Evolutionary conservation across 2,329 filamentous ascomycete genomes (phyloP).

Genomic region (Pseudocercospora crystallina): DNA sequence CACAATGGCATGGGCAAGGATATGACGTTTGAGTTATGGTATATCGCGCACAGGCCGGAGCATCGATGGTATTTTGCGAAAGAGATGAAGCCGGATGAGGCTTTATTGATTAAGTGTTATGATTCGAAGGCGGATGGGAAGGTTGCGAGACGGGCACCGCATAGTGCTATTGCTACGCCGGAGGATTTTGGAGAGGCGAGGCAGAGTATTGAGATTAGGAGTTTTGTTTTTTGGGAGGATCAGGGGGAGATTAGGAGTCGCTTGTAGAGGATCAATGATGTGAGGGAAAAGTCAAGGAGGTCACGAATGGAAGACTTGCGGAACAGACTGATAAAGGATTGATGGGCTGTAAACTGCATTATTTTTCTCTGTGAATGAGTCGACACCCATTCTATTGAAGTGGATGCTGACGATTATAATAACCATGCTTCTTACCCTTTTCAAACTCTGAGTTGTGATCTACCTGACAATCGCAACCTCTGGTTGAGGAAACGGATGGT

Average conservation of each 20-base stretch:
- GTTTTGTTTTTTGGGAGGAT: constrained; percentile 19
- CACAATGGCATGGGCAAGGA: background rate
- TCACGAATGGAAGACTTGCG: no score
- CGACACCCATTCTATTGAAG: no score
- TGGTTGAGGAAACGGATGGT: no score
- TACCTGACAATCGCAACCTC: no score
- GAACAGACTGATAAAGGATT: no score
- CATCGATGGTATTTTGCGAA: constrained; percentile 20
- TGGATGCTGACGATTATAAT: no score
- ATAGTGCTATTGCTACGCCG: constrained; percentile 11
- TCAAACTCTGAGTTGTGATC: no score
- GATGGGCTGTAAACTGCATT: no score
- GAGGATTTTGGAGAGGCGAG: constrained; percentile 14
- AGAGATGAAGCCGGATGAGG: constrained; percentile 18
- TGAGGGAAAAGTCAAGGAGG: no score
- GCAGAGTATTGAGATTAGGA: constrained; percentile 22
- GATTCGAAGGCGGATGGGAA: constrained; percentile 17
- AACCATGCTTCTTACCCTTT: no score
- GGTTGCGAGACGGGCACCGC: constrained; percentile 13
- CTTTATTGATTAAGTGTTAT: constrained; percentile 19
- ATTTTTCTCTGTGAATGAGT: no score
- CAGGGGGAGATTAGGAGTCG: background rate
- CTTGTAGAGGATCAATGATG: no score
- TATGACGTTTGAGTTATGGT: constrained; percentile 4
- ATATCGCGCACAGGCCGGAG: constrained; percentile 7